Base-by-base conservation (phyloP, 805 yeast species). In the Starmerella apis region DNA sequence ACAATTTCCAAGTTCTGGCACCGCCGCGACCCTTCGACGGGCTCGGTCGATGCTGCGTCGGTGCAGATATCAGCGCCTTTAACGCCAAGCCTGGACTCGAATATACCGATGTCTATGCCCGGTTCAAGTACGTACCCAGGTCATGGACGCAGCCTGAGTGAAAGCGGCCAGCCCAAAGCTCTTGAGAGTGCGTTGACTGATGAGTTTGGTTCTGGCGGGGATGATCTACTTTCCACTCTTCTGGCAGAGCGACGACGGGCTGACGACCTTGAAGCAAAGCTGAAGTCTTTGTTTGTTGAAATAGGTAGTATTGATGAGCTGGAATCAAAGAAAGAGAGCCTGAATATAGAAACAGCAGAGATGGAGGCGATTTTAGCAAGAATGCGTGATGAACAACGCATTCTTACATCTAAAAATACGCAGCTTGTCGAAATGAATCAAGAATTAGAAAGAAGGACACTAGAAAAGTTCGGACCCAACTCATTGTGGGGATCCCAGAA, bases 361-460 rank as follows among this genome's bases (percentile, higher is more conserved):
- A 60, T 67, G 14, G 48, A 56, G 38, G 53, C 54, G 28, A 46
- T 55, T 32, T 56, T 63, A 16, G 62, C 59, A 32, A 52, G 49
- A 36, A 58, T 64, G 11, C 52, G 59, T 14, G 67, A 62, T 18
- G 71, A 68, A 47, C 54, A 62, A 13, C 53, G 61, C 24, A 33
- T 64, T 23, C 59, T 69, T 31, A 59, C 59, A 37, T 52, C 61
- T 16, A 60, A 63, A 50, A 68, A 66, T 53, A 49, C 60, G 13
- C 72, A 69, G 56, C 60, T 69, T 22, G 56, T 59, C 8, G 70
- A 68, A 27, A 55, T 68, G 61, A 68, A 68, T 54, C 61, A 60
- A 31, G 71, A 65, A 51, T 61, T 70, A 22, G 58, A 62, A 41
- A 50, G 57, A 32, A 68, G 65, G 49, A 59, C 67, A 13, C 57